These are phyloP conservation scores for Apiotrichum gracile DNA, from an alignment of 1,284 basidiomycete genomes.

Conservation along the genomic window DNA sequence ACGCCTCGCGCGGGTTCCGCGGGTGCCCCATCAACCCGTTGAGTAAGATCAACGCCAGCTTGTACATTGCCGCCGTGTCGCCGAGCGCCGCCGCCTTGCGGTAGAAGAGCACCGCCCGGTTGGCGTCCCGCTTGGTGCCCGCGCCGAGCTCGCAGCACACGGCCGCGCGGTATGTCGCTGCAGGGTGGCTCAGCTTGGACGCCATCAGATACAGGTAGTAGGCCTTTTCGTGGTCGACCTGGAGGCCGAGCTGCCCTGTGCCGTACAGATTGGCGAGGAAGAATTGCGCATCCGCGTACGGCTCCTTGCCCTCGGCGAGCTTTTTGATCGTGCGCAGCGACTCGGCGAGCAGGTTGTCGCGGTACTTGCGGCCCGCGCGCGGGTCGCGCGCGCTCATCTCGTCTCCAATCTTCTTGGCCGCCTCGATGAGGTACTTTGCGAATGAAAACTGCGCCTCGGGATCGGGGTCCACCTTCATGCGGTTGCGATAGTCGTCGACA, in stretches of 20 bases:
- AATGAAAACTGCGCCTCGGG: slow-evolving; percentile 98
- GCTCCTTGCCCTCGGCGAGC: slow-evolving; percentile 56
- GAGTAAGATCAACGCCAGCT: slow-evolving; percentile 91
- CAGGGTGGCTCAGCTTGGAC: slow-evolving; percentile 91
- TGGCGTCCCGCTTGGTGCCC: slow-evolving; percentile 83
- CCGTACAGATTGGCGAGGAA: slow-evolving; percentile 97
- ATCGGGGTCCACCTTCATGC: slow-evolving; percentile 96
- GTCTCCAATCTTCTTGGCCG: slow-evolving; percentile 90
- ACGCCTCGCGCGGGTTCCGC: slow-evolving; percentile 81
- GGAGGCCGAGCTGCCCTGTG: slow-evolving; percentile 85
- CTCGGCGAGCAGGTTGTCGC: slow-evolving; percentile 80
- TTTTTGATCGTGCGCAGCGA: slow-evolving; percentile 87
- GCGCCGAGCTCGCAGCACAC: slow-evolving; percentile 99
- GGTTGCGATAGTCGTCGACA: slow-evolving; percentile 91
- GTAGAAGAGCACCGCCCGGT: slow-evolving; percentile 89
- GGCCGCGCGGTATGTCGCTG: slow-evolving; percentile 92
- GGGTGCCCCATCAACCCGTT: slow-evolving; percentile 78
- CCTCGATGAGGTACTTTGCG: slow-evolving; percentile 96
- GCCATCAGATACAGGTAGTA: slow-evolving; percentile 98
- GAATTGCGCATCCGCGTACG: slow-evolving; percentile 97
- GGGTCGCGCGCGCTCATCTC: slow-evolving; percentile 55
- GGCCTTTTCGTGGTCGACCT: slow-evolving; percentile 94
- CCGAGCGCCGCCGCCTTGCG: slow-evolving; percentile 92
- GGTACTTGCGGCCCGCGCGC: slow-evolving; percentile 65
- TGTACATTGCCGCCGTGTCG: slow-evolving; percentile 99